Evolutionary conservation across 2,329 filamentous ascomycete species (phyloP), one percentile per base, ranked within the genome.

Genomic region (Trichoderma citrinoviride): DNA sequence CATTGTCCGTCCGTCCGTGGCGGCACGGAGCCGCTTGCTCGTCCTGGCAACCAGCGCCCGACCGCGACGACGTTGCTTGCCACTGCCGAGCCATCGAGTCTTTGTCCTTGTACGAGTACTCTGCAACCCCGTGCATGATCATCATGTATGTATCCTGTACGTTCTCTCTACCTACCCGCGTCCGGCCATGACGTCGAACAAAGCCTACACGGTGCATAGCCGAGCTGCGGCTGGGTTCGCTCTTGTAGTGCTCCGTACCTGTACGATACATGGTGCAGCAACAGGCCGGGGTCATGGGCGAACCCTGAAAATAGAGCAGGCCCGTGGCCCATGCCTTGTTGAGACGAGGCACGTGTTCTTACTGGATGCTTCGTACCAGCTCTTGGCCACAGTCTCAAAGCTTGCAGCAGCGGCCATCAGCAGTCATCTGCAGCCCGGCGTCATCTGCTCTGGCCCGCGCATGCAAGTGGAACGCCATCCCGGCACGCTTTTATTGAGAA

Each of bases 41-140:
- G 58, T 53, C 43, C 58, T 53, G 47, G 58, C n/a, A 53, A 50
- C 58, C 21, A 25, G 27, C 46, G 58, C 46, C 58, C 49, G 58
- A 61, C 47, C 25, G 27, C 29, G 27, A 52, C 49, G 43, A 40
- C 56, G 33, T 37, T 37, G 33, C 43, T 60, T 60, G 56, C 56
- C 56, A 49, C 56, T 60, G 44, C 56, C 56, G 44, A 49, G 40
- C 43, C 19, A 49, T 5, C 29, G 25, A 21, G 25, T 17, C 3
- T 4, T 29, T 33, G 29, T 52, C 49, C 12, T 33, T 52, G 47
- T 50, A 50, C 49, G 4, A 52, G 27, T 37, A 53, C 49, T n/a
- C n/a, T n/a, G n/a, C n/a, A n/a, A n/a, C n/a, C n/a, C n/a, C n/a
- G n/a, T n/a, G 29, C 29, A 8, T 3, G 29, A 33, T 7, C 8